phyloP scores from a whole-genome alignment of 768 basidiomycete species.

The Suillus fuscotomentosus region DNA sequence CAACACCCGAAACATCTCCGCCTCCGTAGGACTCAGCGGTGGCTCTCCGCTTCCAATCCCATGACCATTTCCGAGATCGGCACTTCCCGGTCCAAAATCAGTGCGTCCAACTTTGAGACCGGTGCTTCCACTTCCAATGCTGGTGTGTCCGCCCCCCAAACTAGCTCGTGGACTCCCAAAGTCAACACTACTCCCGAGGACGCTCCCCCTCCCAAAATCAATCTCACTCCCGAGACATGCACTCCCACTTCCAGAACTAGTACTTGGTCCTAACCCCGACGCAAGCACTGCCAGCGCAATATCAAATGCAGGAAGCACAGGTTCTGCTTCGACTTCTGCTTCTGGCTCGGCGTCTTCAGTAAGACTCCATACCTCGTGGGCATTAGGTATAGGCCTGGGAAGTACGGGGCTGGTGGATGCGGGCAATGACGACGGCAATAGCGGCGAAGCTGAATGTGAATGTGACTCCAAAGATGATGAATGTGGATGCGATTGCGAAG shows the following conservation, averaged over 20 bases:
- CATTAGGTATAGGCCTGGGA: not conserved
- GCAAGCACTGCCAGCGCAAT: conserved; percentile 28
- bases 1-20: conserved; percentile 66
- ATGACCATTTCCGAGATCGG: conserved; percentile 5
- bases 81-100: not conserved
- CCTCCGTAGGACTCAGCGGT: conserved; percentile 68
- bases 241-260: not conserved
- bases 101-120: not conserved
- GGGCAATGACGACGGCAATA: not conserved
- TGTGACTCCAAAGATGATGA: not conserved
- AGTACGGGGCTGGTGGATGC: not conserved
- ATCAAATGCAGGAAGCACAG: conserved; percentile 21
- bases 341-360: not conserved
- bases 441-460: not conserved
- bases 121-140: not conserved
- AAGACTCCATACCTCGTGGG: not conserved
- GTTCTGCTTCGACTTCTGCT: conserved; percentile 1
- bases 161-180: not conserved
- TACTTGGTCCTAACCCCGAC: conserved; percentile 9
- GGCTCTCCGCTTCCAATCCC: conserved; percentile 23
- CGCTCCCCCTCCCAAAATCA: not conserved
- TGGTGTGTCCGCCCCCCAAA: not conserved
- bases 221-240: not conserved
- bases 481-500: conserved; percentile 20
- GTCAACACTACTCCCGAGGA: not conserved